Evolutionary conservation across 306 rosid species (phyloP), one percentile per base, ranked within the genome.

Genomic region (Morella rubra): DNA sequence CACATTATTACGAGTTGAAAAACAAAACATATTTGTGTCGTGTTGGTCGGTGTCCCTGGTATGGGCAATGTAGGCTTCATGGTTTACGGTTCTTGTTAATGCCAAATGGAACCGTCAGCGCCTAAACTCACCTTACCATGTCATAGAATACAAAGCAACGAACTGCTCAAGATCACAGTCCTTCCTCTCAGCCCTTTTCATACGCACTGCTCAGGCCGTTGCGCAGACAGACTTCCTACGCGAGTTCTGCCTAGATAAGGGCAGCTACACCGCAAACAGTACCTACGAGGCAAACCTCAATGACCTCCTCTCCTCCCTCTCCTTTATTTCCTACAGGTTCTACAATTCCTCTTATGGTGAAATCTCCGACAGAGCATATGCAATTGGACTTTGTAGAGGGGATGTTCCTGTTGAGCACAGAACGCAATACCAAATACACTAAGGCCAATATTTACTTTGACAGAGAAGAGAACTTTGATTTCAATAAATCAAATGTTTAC

Each of bases 341-440:
- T 80, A 74, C 80, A 81, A 79, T 53, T 77, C 76, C 49, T 84
- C 89, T 18, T 6, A 67, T 0, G 89, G 89, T 41, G 40, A 81
- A 80, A 65, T 64, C 82, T 58, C 84, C 19, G 75, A 87, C 72
- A 41, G n/a, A 64, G 90, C 82, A 1, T 71, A 78, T 4, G 90
- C 85, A 4, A 81, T 79, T 5, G 89, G 77, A 1, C 70, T 85
- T 49, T 90, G 93, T 50, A 73, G 92, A 77, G 92, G 90, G 19
- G 92, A 88, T 67, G 49, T 87, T 7, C 51, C 42, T 22, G 41
- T 10, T 59, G 42, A 7, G 73, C n/a, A n/a, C n/a, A n/a, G n/a
- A n/a, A n/a, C n/a, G n/a, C n/a, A n/a, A n/a, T n/a, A n/a, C n/a
- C n/a, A n/a, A n/a, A n/a, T n/a, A n/a, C n/a, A n/a, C n/a, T n/a